Conservation (phyloP, 2,329 filamentous ascomycete species). For the Purpureocillium lavendulum region DNA sequence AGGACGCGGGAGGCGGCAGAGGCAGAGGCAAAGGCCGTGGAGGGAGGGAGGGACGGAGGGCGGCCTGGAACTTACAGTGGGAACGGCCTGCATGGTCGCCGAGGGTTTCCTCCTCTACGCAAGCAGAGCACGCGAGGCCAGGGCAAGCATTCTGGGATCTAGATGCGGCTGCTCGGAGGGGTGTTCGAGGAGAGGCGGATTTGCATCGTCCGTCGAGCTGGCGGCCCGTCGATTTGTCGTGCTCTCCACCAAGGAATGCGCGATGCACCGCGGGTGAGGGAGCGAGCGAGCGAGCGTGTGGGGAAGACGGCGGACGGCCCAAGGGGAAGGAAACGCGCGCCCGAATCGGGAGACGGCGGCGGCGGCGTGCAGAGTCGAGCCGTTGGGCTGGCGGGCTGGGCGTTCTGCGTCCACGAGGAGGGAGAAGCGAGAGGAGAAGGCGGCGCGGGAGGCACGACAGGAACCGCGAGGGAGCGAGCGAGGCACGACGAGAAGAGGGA, state of each 20-base stretch:
- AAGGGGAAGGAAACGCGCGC: conserved; percentile 1
- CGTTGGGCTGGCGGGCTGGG: no score
- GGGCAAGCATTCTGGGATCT: conserved; percentile 24
- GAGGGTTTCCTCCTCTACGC: conserved; percentile 25
- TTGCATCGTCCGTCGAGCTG: conserved; percentile 8
- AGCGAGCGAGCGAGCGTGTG: conserved; percentile 1
- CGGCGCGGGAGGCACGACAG: conserved; percentile 3
- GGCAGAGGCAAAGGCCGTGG: conserved; percentile 4
- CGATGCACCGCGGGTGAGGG: background rate
- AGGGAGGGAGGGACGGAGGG: conserved; percentile 8
- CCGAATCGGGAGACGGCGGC: no score
- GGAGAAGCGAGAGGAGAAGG: background rate
- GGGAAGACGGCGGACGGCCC: conserved; percentile 5
- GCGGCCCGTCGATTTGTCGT: background rate
- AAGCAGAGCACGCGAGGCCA: conserved; percentile 23
- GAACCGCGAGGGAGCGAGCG: conserved; percentile 8
- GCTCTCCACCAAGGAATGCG: conserved; percentile 3
- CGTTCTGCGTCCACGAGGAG: no score
- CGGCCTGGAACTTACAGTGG: conserved; percentile 32
- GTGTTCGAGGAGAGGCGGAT: conserved; percentile 2
- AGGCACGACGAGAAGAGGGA: background rate
- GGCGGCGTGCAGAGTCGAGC: no score
- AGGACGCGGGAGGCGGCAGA: background rate
- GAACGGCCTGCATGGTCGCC: conserved; percentile 46
- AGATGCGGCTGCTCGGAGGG: conserved; percentile 11